Base-by-base conservation (phyloP, 2,329 filamentous ascomycete species). In the Beauveria scarabaeidicola region DNA sequence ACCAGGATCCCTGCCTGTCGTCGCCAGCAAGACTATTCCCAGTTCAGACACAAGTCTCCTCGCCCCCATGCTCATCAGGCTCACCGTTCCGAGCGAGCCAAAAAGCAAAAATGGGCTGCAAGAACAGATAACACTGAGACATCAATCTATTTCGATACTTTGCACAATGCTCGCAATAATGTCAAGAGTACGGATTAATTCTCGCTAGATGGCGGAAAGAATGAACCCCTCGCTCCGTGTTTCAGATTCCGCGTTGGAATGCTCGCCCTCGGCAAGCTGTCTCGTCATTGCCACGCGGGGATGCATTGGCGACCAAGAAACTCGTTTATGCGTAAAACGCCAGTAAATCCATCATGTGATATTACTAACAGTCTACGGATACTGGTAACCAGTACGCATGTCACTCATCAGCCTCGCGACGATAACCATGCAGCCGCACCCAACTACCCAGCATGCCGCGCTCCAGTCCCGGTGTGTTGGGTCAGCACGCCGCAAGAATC, bases 191-290 rank as follows among this genome's bases (percentile, higher is more conserved):
- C n/a, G n/a, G n/a, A n/a, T n/a, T n/a, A 8, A 36, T n/a, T 25
- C 38, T 7, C 27, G 19, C 10, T 10, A 21, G 7, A 48, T 50
- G 54, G 29, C 32, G 46, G 36, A 38, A 29, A 38, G 46, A 36
- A 50, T 50, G 44, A 57, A 50, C 54, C 46, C 54, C 54, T 51
- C 29, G 19, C 54, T 36, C 55, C 55, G 55, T 58, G 55, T 58
- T 58, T 58, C 55, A 58, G 46, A 58, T 43, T 58, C 32, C 44
- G 46, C 23, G 25, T 19, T 43, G 55, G 55, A 58, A 58, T 58
- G 55, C 46, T 29, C 29, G n/a, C 21, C 36, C 13, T 23, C 19
- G 13, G 15, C 29, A 13, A 38, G 38, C 53, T 19, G 41, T 38
- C 19, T 48, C 15, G 32, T 50, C 44, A 40, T 56, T 40, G 54